Conservation (phyloP, 768 basidiomycete genomes). For the Suillus variegatus region DNA sequence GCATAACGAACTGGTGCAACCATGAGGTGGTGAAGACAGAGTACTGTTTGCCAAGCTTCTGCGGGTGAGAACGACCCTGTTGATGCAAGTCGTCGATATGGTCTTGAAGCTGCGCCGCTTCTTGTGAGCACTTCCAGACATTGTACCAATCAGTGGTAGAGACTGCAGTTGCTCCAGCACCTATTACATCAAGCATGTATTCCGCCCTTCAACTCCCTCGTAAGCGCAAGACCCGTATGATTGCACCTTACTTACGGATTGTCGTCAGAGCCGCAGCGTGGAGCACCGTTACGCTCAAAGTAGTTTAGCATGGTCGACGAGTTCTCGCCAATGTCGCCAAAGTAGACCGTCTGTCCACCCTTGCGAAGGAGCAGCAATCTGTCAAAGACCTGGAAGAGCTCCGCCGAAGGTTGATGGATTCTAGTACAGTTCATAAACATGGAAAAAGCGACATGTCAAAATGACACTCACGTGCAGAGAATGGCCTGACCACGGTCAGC, state of each 20-base stretch:
- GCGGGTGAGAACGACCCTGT: constrained; percentile 44
- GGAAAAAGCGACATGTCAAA: neutral
- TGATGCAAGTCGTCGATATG: constrained; percentile 50
- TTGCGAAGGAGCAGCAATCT: constrained; percentile 71
- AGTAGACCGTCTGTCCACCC: constrained; percentile 75
- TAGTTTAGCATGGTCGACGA: constrained; percentile 68
- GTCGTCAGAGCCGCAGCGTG: constrained; percentile 57
- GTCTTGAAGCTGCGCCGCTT: constrained; percentile 34
- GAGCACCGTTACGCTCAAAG: constrained; percentile 70
- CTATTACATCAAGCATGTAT: constrained; percentile 73
- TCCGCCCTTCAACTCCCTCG: constrained; percentile 44
- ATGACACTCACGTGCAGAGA: constrained; percentile 70
- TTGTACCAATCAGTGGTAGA: constrained; percentile 59
- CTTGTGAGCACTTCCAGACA: constrained; percentile 56
- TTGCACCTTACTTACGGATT: constrained; percentile 51
- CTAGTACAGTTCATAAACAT: neutral
- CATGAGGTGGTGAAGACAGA: constrained; percentile 56
- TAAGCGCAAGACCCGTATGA: constrained; percentile 51
- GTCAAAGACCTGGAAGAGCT: constrained; percentile 83
- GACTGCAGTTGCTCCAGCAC: constrained; percentile 69
- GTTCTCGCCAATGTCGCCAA: constrained; percentile 67
- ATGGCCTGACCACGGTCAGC: constrained; percentile 85
- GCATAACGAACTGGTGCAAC: constrained; percentile 45
- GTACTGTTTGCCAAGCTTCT: constrained; percentile 36
- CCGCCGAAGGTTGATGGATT: constrained; percentile 60